Base-by-base conservation (phyloP, 306 rosid species). In the Prunus armeniaca region DNA sequence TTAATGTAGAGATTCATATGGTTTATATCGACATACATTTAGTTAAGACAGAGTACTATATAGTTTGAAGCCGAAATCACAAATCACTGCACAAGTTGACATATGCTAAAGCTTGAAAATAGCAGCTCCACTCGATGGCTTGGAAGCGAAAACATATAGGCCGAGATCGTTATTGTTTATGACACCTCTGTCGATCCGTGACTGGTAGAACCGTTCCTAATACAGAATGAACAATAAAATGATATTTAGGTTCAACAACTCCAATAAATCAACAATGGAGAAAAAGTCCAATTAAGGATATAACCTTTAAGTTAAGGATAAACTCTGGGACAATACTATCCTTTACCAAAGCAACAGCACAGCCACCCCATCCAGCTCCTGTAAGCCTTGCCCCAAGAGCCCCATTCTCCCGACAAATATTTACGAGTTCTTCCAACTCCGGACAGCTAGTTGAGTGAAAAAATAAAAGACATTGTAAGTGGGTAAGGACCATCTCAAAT, bases 301-400 rank as follows among this genome's bases (percentile, higher is more conserved):
- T 76, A n/a, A 90, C 99, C 99, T 95, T 95, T 75, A 95, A 82
- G 76, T 87, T 89, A 52, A 90, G 96, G 79, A 95, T 91, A 76
- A 88, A 95, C 71, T 91, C 91, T 62, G 99, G 98, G 67, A 95
- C 97, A 38, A 79, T 86, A 86, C 72, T 89, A 81, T 95, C 99
- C 80, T 88, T 95, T 60, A 95, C 99, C 92, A 95, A 82, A 67
- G 96, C 91, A 46, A 95, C 99, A 13, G 97, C 92, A 70, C 99
- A 95, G 57, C 99, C 99, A 73, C 99, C 99, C 99, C 99, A 95
- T 78, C 99, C 99, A 15, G 99, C 99, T 80, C 99, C 99, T 0
- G 99, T 95, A 51, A 95, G 96, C 88, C 99, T 86, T 64, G 98
- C 97, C 80, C 99, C 99, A 12, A 90, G 88, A 67, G 99, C 99